A percentile compares a stretch with the other conserved stretches of the same genome.
These are phyloP conservation scores for Schwanniomyces polymorphus DNA, from an alignment of 805 yeast species.

Conservation along the genomic window DNA sequence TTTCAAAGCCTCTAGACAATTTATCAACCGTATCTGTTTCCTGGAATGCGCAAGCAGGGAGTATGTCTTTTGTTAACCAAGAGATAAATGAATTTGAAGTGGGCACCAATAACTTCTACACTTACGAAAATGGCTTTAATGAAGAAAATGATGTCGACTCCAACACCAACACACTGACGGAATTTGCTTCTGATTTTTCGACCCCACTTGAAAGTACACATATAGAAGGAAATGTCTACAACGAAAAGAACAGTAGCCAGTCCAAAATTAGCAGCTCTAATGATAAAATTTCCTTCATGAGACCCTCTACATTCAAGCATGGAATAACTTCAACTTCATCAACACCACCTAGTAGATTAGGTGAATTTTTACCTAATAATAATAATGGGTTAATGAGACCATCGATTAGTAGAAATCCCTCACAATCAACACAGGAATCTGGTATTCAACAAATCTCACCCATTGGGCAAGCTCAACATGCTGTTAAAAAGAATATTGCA, in stretches of 20 bases:
- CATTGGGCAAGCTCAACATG: slow-evolving; percentile 5
- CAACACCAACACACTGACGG: not conserved
- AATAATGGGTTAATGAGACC: slow-evolving; percentile 19
- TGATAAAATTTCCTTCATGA: slow-evolving; percentile 1
- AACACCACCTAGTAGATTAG: slow-evolving; percentile 9
- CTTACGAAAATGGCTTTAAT: not conserved
- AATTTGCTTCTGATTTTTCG: not conserved
- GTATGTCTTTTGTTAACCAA: slow-evolving; percentile 54
- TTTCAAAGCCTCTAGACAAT: slow-evolving; percentile 45
- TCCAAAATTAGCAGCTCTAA: not conserved
- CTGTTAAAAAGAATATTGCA: slow-evolving; percentile 4
- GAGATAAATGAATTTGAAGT: slow-evolving; percentile 41
- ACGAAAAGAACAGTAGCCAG: not conserved
- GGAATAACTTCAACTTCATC: slow-evolving; percentile 17
- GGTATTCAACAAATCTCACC: slow-evolving; percentile 16
- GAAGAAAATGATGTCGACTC: not conserved
- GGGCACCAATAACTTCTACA: not conserved
- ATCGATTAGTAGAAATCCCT: slow-evolving; percentile 27
- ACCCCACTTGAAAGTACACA: not conserved
- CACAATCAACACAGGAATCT: slow-evolving; percentile 38
- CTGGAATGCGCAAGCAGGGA: slow-evolving; percentile 57
- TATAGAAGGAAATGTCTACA: not conserved
- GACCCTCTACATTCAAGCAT: not conserved
- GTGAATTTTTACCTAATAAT: not conserved
- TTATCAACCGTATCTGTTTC: slow-evolving; percentile 51